Base-by-base conservation (phyloP, 2,329 filamentous ascomycete species). In the Davidsoniella neocaledoniae region DNA sequence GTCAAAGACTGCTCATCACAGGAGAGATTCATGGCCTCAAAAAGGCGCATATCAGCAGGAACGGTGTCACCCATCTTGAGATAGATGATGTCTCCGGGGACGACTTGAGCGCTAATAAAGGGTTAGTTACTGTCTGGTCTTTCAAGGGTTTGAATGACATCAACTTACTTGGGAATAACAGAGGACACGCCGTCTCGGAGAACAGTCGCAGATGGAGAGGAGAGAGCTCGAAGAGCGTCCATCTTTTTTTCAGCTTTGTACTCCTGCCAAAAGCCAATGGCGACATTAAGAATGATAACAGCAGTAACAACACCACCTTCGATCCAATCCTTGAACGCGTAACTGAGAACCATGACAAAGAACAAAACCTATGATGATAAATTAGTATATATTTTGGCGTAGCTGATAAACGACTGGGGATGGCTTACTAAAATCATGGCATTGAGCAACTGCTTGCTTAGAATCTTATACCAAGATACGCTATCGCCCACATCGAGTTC, bases 1-100 rank as follows among this genome's bases (percentile, higher is more conserved):
- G 83, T 87, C 42, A 87, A 72, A 46, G 83, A 77, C 43, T 81
- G 79, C 63, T 87, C 83, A 57, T 94, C 86, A 58, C 82, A 86
- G 54, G 79, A 77, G 43, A 87, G 71, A 61, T 91, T 90, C 74
- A 88, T 83, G 53, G 73, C 75, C 58, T 86, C 79, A 56, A 83
- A 72, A 17, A 81, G 63, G 49, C 81, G 77, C 39, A 86, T 62
- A 58, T 87, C 83, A 37, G 83, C 83, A 8, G 83, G 82, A 39
- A 86, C 74, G 3, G 81, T 83, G 61, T 86, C 82, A 53, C 83
- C 83, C 63, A 77, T 82, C 65, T 76, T 81, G 57, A 81, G 68
- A 37, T 74, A 65, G 53, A 81, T 69, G 51, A 86, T 70, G 54
- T 87, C 83, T 40, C 83, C 84, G n/a, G 78, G 78, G 0, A 86